Conservation (phyloP, 2,329 filamentous ascomycete species). For the Cercospora sp. region DNA sequence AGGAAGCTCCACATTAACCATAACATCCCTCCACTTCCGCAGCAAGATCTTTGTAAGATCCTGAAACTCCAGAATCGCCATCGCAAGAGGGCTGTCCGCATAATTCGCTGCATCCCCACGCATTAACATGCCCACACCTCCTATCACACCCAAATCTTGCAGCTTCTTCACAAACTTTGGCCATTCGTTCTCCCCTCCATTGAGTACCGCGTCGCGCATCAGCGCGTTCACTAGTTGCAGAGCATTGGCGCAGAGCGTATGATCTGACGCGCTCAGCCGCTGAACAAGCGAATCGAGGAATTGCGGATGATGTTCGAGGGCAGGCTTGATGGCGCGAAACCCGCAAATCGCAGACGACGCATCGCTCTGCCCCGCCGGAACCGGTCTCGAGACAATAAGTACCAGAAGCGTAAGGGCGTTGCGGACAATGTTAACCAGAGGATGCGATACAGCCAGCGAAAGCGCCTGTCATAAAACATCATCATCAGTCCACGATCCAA, state of each 20-base stretch:
- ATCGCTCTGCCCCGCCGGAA: slow-evolving; percentile 45
- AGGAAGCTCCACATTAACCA: slow-evolving; percentile 78
- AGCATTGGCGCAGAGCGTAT: slow-evolving; percentile 92
- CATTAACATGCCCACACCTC: slow-evolving; percentile 87
- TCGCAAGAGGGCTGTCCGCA: slow-evolving; percentile 80
- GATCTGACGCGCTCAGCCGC: slow-evolving; percentile 88
- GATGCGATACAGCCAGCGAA: slow-evolving; percentile 90
- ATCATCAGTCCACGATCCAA: background rate
- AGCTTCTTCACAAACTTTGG: slow-evolving; percentile 90
- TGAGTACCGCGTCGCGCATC: slow-evolving; percentile 85
- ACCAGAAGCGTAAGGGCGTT: slow-evolving; percentile 97
- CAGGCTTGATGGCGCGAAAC: slow-evolving; percentile 87
- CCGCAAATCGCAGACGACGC: slow-evolving; percentile 71
- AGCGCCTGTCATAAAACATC: slow-evolving; percentile 62
- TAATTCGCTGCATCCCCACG: slow-evolving; percentile 91
- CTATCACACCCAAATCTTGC: slow-evolving; percentile 90
- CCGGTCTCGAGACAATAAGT: slow-evolving; percentile 84
- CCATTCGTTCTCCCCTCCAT: slow-evolving; percentile 80
- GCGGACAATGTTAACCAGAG: slow-evolving; percentile 92
- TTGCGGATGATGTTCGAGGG: slow-evolving; percentile 84
- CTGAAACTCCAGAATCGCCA: slow-evolving; percentile 91
- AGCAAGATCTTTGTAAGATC: slow-evolving; percentile 53
- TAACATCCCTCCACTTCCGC: slow-evolving; percentile 82
- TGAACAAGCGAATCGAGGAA: slow-evolving; percentile 94
- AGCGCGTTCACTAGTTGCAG: slow-evolving; percentile 93